phyloP scores from a whole-genome alignment of 768 basidiomycete genomes.

The Vishniacozyma victoriae region DNA sequence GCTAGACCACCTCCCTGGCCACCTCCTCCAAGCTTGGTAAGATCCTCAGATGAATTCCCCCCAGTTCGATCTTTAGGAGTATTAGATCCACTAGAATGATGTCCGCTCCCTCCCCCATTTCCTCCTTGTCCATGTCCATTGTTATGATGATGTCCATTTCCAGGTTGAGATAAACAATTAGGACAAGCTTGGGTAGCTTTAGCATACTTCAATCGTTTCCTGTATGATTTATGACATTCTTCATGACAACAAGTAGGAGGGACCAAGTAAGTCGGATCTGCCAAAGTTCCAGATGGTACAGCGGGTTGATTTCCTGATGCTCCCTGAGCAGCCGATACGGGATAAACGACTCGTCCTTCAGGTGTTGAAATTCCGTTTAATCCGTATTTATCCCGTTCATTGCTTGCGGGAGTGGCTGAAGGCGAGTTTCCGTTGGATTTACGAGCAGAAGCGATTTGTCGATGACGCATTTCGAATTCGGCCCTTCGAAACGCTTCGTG shows the following conservation, averaged over 20 bases:
- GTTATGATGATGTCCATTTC: slow-evolving; percentile 6
- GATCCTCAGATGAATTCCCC: slow-evolving; percentile 37
- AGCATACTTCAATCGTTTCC: slow-evolving; percentile 48
- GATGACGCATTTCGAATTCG: slow-evolving; percentile 75
- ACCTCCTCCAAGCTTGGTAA: slow-evolving; percentile 31
- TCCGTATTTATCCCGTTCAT: slow-evolving; percentile 35
- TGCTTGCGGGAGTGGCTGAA: slow-evolving; percentile 34
- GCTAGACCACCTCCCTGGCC: slow-evolving; percentile 7
- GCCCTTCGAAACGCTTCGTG: slow-evolving; percentile 75
- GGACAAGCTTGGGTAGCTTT: slow-evolving; percentile 47
- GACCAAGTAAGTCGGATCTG: slow-evolving; percentile 47
- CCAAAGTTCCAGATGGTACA: slow-evolving; percentile 46
- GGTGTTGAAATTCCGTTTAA: slow-evolving; percentile 24
- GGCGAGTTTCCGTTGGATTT: slow-evolving; percentile 38
- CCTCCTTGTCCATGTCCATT: slow-evolving; percentile 21
- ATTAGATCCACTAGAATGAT: slow-evolving; percentile 39
- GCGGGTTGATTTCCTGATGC: slow-evolving; percentile 41
- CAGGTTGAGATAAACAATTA: slow-evolving; percentile 36
- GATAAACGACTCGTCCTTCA: slow-evolving; percentile 40
- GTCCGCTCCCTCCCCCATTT: slow-evolving; percentile 27
- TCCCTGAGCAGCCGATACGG: slow-evolving; percentile 44
- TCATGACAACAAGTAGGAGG: slow-evolving; percentile 51
- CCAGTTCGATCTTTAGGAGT: slow-evolving; percentile 41
- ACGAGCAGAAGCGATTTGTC: slow-evolving; percentile 51
- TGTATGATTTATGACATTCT: slow-evolving; percentile 51